Evolutionary conservation across 2,329 filamentous ascomycete species (phyloP).

Genomic region (Byssoonygena ceratinophila): DNA sequence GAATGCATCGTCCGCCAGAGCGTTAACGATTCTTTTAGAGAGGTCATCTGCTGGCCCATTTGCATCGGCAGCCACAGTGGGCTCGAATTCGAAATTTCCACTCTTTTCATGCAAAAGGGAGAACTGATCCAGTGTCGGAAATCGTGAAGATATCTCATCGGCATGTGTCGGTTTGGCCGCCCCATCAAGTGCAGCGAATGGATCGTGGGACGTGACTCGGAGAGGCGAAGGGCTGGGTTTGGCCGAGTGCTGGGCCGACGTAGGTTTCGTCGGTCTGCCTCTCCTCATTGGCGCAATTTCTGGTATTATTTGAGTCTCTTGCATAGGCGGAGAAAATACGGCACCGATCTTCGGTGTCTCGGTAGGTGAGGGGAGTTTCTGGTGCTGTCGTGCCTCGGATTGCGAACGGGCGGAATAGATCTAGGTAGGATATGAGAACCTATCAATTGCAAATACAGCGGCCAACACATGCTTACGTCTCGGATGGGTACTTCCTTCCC

Average conservation of each 20-base stretch:
- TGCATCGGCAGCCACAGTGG: conserved; percentile 38
- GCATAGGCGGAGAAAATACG: conserved; percentile 64
- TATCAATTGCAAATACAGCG: background rate
- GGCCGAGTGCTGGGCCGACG: conserved; percentile 38
- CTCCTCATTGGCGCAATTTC: conserved; percentile 90
- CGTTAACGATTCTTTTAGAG: conserved; percentile 59
- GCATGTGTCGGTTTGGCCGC: conserved; percentile 45
- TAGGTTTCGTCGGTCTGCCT: conserved; percentile 56
- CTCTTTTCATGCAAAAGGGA: conserved; percentile 77
- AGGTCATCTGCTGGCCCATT: conserved; percentile 42
- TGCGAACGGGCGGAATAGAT: conserved; percentile 59
- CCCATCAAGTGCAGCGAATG: conserved; percentile 80
- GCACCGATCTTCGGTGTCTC: conserved; percentile 61
- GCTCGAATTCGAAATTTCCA: conserved; percentile 72
- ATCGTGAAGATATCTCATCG: conserved; percentile 75
- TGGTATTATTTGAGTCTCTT: conserved; percentile 63
- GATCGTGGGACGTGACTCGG: conserved; percentile 61
- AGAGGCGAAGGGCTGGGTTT: conserved; percentile 59
- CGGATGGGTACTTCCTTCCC: conserved; percentile 75
- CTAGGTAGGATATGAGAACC: conserved; percentile 32
- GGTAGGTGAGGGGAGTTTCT: conserved; percentile 47
- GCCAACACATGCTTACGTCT: conserved; percentile 55
- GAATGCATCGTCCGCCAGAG: conserved; percentile 77
- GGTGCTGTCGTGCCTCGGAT: conserved; percentile 52
- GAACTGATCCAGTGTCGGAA: conserved; percentile 89